Evolutionary conservation across 2,329 filamentous ascomycete genomes (phyloP).

Genomic region (Zymoseptoria tritici): DNA sequence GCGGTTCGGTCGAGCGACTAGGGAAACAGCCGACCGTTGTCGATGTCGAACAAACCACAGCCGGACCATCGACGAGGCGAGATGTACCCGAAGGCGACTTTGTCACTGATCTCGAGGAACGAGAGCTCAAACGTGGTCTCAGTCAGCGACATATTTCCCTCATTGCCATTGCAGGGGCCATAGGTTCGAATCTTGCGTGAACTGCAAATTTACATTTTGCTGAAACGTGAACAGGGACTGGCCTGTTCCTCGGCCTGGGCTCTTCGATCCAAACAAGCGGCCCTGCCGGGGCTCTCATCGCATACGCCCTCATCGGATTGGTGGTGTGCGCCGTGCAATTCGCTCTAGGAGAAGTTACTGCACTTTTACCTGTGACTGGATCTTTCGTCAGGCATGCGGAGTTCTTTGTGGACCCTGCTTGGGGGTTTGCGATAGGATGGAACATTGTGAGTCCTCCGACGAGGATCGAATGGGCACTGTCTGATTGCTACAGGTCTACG

Average conservation of each 20-base stretch:
- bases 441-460: slow-evolving; percentile 17
- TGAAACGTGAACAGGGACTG: slow-evolving; percentile 12
- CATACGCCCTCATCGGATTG: slow-evolving; percentile 34
- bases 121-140: slow-evolving; percentile 42
- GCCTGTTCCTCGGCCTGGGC: slow-evolving; percentile 23
- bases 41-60: not conserved
- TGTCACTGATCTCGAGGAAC: slow-evolving; percentile 23
- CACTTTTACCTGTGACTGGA: slow-evolving; percentile 34
- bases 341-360: slow-evolving; percentile 32
- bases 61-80: slow-evolving; percentile 1
- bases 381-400: slow-evolving; percentile 32
- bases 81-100: slow-evolving; percentile 17
- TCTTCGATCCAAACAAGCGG: slow-evolving; percentile 13
- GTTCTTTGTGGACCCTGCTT: slow-evolving; percentile 33
- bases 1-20: not conserved
- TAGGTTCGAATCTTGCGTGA: too few species aligned
- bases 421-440: slow-evolving; percentile 30
- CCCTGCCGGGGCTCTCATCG: slow-evolving; percentile 24
- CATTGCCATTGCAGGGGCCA: slow-evolving; percentile 65
- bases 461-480: not conserved
- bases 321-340: slow-evolving; percentile 30
- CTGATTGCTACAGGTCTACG: slow-evolving; percentile 15
- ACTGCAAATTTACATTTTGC: not conserved
- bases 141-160: slow-evolving; percentile 50
- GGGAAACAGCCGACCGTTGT: not conserved